Evolutionary conservation across 2,329 filamentous ascomycete species (phyloP).

Genomic region (Claviceps spartinae): DNA sequence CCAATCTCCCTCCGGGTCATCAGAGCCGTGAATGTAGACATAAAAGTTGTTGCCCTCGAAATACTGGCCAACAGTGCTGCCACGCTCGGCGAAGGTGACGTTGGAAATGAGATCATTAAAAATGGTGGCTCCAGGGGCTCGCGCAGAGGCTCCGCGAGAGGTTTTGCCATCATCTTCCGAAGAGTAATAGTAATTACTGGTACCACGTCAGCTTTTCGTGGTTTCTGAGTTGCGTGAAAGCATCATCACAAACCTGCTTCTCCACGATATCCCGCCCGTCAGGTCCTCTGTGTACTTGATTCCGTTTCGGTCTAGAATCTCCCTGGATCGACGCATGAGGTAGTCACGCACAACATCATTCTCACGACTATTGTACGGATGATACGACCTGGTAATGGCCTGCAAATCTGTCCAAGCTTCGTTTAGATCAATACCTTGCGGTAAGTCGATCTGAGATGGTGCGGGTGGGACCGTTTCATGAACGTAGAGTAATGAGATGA

Average conservation of each 20-base stretch:
- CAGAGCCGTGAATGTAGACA: slow-evolving; percentile 73
- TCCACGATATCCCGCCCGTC: slow-evolving; percentile 18
- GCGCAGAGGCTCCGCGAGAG: background rate
- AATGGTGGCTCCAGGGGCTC: slow-evolving; percentile 38
- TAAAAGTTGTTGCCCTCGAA: slow-evolving; percentile 90
- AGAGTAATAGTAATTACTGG: slow-evolving; percentile 1
- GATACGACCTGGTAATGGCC: slow-evolving; percentile 58
- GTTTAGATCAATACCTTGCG: slow-evolving; percentile 58
- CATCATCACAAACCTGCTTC: slow-evolving; percentile 1
- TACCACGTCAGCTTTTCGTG: background rate
- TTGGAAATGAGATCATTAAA: slow-evolving; percentile 74
- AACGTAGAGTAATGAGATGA: slow-evolving; percentile 57
- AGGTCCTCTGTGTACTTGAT: slow-evolving; percentile 31
- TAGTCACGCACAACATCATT: slow-evolving; percentile 74
- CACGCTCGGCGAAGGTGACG: slow-evolving; percentile 41
- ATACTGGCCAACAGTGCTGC: slow-evolving; percentile 43
- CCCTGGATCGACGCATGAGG: slow-evolving; percentile 55
- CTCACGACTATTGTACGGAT: slow-evolving; percentile 75
- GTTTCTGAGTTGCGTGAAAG: background rate
- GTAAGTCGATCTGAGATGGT: slow-evolving; percentile 35
- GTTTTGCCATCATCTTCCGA: background rate
- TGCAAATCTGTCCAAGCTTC: slow-evolving; percentile 81
- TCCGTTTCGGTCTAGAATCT: slow-evolving; percentile 52
- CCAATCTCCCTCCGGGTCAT: slow-evolving; percentile 62
- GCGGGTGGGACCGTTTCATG: slow-evolving; percentile 63